Evolutionary conservation across 2,329 filamentous ascomycete genomes (phyloP).

Genomic region (Phoma sp.): DNA sequence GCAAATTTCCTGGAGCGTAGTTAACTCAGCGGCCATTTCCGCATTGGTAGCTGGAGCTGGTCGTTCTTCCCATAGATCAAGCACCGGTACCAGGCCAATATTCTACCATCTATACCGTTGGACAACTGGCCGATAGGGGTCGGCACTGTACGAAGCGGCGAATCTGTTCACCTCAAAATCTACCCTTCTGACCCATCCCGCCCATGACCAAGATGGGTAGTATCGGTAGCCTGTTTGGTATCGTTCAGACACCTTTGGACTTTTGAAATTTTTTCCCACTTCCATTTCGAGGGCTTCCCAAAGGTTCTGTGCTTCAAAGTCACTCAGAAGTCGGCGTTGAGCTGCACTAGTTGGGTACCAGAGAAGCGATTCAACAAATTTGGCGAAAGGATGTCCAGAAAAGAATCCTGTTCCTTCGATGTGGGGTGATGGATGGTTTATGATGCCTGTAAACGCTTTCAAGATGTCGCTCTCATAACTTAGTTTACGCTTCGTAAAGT

Average conservation of each 20-base stretch:
- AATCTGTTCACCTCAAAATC: not conserved
- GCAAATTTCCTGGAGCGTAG: not conserved
- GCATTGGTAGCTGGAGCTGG: no score
- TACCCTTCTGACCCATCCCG: not conserved
- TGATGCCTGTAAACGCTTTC: not conserved
- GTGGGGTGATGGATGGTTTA: not conserved
- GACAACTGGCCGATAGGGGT: not conserved
- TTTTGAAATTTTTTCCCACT: no score
- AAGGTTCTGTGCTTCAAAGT: no score
- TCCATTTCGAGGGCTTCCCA: no score
- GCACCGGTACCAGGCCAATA: not conserved
- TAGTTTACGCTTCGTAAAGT: not conserved
- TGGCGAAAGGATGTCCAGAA: not conserved
- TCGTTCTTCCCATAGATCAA: not conserved
- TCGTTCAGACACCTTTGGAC: no score
- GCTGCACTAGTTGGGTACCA: not conserved
- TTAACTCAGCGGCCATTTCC: not conserved
- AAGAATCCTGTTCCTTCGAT: not conserved
- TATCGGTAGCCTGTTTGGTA: not conserved
- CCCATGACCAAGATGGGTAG: constrained; percentile 2
- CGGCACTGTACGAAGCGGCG: not conserved
- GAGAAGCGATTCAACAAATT: not conserved
- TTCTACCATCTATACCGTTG: not conserved
- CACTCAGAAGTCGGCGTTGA: no score
- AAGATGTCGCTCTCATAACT: not conserved